Percentiles rank a stretch among this genome's conserved stretches.
Conservation (phyloP, 805 yeast genomes). For the Wickerhamiella kurtzmanii region DNA sequence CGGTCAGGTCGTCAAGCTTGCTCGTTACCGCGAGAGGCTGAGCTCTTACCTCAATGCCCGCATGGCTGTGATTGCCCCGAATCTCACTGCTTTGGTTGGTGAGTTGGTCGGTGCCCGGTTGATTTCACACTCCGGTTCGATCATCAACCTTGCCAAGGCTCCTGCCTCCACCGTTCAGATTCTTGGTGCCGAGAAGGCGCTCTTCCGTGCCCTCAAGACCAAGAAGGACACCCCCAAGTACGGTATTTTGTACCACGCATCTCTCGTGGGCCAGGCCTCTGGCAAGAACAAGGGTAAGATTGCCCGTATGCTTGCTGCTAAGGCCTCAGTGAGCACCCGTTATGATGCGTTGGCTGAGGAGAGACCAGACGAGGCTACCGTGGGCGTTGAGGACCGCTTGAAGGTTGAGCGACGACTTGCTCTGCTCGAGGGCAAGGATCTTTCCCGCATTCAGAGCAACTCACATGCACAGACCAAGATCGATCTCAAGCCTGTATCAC, state of each 20-base stretch:
- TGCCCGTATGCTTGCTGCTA: slow-evolving; percentile 96
- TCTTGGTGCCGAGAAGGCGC: slow-evolving; percentile 97
- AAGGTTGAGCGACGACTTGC: slow-evolving; percentile 91
- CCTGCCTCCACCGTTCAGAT: slow-evolving; percentile 98
- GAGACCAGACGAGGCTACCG: slow-evolving; percentile 87
- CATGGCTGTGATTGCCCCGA: slow-evolving; percentile 99
- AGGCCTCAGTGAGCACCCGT: slow-evolving; percentile 93
- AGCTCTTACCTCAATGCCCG: slow-evolving; percentile 82
- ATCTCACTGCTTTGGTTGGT: slow-evolving; percentile 87
- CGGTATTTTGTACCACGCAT: slow-evolving; percentile 93
- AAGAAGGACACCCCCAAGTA: slow-evolving; percentile 98
- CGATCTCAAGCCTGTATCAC: slow-evolving; percentile 68
- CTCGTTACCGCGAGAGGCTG: slow-evolving; percentile 92
- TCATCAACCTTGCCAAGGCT: slow-evolving; percentile 88
- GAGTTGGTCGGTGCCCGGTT: slow-evolving; percentile 97
- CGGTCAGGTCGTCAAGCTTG: slow-evolving; percentile 88
- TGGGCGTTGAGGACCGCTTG: slow-evolving; percentile 81
- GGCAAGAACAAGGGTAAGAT: slow-evolving; percentile 98
- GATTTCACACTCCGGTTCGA: slow-evolving; percentile 93
- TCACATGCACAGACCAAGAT: slow-evolving; percentile 70
- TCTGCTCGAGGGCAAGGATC: slow-evolving; percentile 89
- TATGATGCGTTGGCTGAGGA: slow-evolving; percentile 96
- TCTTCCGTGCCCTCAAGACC: slow-evolving; percentile 96
- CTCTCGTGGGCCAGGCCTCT: slow-evolving; percentile 93
- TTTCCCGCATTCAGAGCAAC: slow-evolving; percentile 66